These are phyloP conservation scores for Ocimum tenuiflorum DNA, from an alignment of 257 asterid genomes.

Conservation along the genomic window DNA sequence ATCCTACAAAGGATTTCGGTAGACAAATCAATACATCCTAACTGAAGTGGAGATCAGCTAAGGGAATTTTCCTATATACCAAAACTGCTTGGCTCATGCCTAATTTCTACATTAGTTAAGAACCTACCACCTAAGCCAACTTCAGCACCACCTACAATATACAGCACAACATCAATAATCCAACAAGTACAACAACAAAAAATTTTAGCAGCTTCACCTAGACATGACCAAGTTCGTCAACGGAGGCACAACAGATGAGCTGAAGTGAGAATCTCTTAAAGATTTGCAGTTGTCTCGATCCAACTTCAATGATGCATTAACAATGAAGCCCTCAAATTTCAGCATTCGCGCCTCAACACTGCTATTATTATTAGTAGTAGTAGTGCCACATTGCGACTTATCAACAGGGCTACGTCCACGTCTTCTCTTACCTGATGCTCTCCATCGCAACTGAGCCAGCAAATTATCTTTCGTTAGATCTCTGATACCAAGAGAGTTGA, in stretches of 20 bases:
- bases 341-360: constrained; percentile 21
- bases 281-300: constrained; percentile 63
- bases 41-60: not conserved
- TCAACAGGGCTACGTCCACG: constrained; percentile 43
- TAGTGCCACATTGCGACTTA: constrained; percentile 16
- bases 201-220: constrained; percentile 29
- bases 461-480: constrained; percentile 52
- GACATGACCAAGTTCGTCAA: constrained; percentile 63
- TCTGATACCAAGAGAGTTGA: constrained; percentile 7
- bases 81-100: constrained; percentile 27
- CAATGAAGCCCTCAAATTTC: constrained; percentile 25
- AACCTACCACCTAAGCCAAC: constrained; percentile 14
- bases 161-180: not conserved
- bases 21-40: not conserved
- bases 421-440: constrained; percentile 57
- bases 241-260: constrained; percentile 40
- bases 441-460: constrained; percentile 51
- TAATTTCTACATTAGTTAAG: not conserved
- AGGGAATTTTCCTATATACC: constrained; percentile 9
- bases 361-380: not conserved
- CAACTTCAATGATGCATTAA: constrained; percentile 32
- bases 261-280: constrained; percentile 32
- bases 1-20: constrained; percentile 13
- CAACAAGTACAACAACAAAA: not conserved
- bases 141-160: not conserved